These are phyloP conservation scores for Fusarium anguioides DNA, from an alignment of 2,329 filamentous ascomycete species.

Conservation along the genomic window DNA sequence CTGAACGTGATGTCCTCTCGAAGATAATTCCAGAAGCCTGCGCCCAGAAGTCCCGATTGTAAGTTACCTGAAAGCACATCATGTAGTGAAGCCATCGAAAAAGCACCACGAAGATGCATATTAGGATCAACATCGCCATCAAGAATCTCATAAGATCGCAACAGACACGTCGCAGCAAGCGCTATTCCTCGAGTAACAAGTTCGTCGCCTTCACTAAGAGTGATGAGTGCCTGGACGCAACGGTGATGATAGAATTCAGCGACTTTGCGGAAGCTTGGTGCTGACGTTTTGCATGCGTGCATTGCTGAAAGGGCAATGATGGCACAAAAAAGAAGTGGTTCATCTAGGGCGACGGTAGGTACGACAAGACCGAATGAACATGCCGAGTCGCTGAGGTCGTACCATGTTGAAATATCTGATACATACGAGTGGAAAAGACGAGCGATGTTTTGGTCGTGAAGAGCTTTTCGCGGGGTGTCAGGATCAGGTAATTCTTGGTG, in stretches of 20 bases:
- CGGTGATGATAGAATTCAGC: constrained; percentile 55
- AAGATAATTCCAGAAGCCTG: constrained; percentile 64
- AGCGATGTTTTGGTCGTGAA: constrained; percentile 49
- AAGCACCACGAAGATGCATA: constrained; percentile 59
- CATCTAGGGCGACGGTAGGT: constrained; percentile 52
- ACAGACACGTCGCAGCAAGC: constrained; percentile 59
- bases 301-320: constrained; percentile 58
- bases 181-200: constrained; percentile 53
- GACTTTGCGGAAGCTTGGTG: constrained; percentile 39
- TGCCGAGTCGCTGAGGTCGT: constrained; percentile 57
- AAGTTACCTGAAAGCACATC: constrained; percentile 36
- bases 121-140: constrained; percentile 56
- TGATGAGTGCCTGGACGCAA: constrained; percentile 55
- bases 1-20: constrained; percentile 66
- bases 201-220: constrained; percentile 47
- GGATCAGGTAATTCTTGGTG: constrained; percentile 16
- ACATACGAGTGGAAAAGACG: constrained; percentile 56
- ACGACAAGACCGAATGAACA: constrained; percentile 52
- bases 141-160: constrained; percentile 62
- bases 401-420: constrained; percentile 56
- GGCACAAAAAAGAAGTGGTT: constrained; percentile 57
- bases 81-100: constrained; percentile 54
- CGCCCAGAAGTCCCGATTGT: constrained; percentile 48
- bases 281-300: constrained; percentile 51
- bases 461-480: constrained; percentile 43